phyloP scores from a whole-genome alignment of 164 flowering plant genomes.

The Magnolia sinica region DNA sequence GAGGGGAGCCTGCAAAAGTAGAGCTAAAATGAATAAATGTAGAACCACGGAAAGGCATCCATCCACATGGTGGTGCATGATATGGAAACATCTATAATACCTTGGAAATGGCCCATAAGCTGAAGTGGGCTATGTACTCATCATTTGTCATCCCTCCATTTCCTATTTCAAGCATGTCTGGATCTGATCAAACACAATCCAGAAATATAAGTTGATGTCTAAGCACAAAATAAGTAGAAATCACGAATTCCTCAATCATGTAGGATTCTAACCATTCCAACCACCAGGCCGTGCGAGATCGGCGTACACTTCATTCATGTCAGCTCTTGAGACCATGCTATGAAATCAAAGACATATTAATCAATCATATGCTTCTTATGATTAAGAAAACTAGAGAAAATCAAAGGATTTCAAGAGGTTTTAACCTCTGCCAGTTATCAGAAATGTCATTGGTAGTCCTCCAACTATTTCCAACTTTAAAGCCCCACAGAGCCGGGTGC shows the following conservation, averaged over 20 bases:
- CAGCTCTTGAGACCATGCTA: conserved; percentile 76
- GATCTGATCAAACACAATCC: conserved; percentile 43
- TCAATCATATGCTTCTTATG: neutral
- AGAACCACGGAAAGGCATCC: neutral
- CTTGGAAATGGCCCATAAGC: conserved; percentile 89
- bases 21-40: neutral
- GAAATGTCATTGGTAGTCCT: conserved; percentile 64
- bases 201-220: neutral
- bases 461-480: conserved; percentile 64
- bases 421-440: conserved; percentile 57
- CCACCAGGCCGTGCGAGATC: conserved; percentile 79
- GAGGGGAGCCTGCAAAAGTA: conserved; percentile 67
- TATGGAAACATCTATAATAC: conserved; percentile 22
- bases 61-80: neutral
- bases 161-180: conserved; percentile 96
- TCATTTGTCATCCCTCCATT: conserved; percentile 87
- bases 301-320: conserved; percentile 69
- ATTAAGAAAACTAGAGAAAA: neutral
- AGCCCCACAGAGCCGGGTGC: conserved; percentile 70
- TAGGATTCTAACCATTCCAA: conserved; percentile 66
- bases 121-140: conserved; percentile 81
- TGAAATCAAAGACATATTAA: neutral
- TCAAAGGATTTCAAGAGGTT: neutral
- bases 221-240: neutral
- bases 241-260: too few relatives aligned